Percentiles rank a stretch among this genome's conserved stretches.
Conservation (phyloP, 805 yeast genomes). For the Pichia membranifaciens region DNA sequence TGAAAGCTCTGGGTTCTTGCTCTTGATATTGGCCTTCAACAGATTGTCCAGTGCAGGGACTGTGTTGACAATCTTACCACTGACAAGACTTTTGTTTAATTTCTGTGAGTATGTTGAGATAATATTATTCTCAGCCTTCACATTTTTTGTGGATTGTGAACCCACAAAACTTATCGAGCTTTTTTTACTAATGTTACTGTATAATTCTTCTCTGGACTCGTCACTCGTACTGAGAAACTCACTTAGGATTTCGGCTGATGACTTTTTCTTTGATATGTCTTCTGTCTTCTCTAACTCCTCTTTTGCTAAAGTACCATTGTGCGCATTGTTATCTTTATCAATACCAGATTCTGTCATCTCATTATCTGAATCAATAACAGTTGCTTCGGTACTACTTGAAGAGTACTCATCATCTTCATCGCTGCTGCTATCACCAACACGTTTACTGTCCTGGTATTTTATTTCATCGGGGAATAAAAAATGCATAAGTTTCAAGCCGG, state of each 20-base stretch:
- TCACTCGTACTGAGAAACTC: background rate
- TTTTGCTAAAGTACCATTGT: background rate
- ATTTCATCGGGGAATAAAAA: slow-evolving; percentile 59
- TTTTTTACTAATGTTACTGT: background rate
- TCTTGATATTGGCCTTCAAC: background rate
- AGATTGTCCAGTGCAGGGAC: slow-evolving; percentile 3
- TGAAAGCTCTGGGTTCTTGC: background rate
- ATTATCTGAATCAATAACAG: background rate
- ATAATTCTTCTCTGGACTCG: background rate
- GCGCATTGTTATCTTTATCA: background rate
- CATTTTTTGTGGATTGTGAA: background rate
- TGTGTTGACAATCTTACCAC: background rate
- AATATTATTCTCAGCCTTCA: background rate
- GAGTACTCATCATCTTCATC: background rate
- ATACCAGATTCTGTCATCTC: background rate
- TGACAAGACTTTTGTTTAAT: slow-evolving; percentile 6
- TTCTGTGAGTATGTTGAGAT: slow-evolving; percentile 2
- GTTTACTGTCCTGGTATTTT: background rate
- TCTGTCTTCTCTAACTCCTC: background rate
- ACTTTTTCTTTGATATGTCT: background rate
- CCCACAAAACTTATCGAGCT: background rate
- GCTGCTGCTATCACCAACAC: background rate
- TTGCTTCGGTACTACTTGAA: background rate
- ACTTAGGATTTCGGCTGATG: background rate
- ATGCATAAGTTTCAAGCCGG: slow-evolving; percentile 55